phyloP scores from a whole-genome alignment of 1,139 yeast genomes.

The Candida glucosophila region DNA sequence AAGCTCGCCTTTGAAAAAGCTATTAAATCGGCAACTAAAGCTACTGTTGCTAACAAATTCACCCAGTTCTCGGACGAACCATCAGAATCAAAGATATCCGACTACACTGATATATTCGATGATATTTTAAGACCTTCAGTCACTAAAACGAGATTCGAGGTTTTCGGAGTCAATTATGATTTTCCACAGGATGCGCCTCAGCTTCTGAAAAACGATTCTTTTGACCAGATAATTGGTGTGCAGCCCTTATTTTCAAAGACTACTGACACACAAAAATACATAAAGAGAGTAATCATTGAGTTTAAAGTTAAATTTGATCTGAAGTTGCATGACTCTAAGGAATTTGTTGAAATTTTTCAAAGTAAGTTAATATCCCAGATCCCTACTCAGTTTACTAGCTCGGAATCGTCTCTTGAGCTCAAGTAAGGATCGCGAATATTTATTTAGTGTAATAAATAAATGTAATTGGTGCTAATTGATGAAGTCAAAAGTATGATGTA shows the following conservation, averaged over 20 bases:
- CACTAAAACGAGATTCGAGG: conserved; percentile 49
- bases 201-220: conserved; percentile 12
- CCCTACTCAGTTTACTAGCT: too few species aligned
- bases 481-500: neutral
- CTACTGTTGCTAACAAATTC: conserved; percentile 35
- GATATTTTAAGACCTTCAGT: conserved; percentile 53
- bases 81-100: conserved; percentile 12
- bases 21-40: conserved; percentile 21
- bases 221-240: conserved; percentile 43
- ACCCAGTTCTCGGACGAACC: conserved; percentile 42
- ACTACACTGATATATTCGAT: conserved; percentile 48
- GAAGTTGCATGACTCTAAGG: conserved; percentile 25
- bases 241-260: conserved; percentile 9
- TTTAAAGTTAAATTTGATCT: conserved; percentile 35
- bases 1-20: conserved; percentile 23
- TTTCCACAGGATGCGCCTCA: conserved; percentile 11
- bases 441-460: too few species aligned
- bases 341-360: conserved; percentile 27
- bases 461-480: too few species aligned
- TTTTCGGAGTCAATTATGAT: conserved; percentile 22
- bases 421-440: too few species aligned
- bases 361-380: conserved; percentile 23
- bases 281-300: conserved; percentile 28
- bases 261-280: conserved; percentile 4
- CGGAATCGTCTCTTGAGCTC: too few species aligned